Percentiles rank a stretch among this genome's conserved stretches.
Evolutionary conservation across 257 asterid species (phyloP).

Genomic region (Parsonsia alboflavescens): DNA sequence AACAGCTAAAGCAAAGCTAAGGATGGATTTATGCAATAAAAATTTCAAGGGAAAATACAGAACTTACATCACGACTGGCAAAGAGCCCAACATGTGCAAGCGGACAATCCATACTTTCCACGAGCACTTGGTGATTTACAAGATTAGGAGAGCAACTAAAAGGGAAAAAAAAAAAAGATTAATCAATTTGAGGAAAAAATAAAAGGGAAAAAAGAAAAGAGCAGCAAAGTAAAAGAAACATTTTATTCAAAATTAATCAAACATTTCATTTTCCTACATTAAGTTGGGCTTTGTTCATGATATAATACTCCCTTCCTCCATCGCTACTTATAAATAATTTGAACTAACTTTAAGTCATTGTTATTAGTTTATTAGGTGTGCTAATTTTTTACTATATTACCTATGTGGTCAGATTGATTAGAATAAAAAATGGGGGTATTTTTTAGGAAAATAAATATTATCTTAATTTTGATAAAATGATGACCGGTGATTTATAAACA

Average conservation of each 20-base stretch:
- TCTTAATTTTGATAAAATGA: no score
- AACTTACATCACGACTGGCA: constrained; percentile 85
- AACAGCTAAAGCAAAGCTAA: not conserved
- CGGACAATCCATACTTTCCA: constrained; percentile 92
- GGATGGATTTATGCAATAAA: not conserved
- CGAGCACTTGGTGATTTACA: constrained; percentile 87
- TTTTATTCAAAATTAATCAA: not conserved
- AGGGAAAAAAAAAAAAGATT: constrained; percentile 16
- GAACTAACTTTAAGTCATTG: no score
- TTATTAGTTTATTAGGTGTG: no score
- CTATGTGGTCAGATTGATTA: no score
- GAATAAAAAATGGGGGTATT: no score
- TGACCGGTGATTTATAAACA: no score
- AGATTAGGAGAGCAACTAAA: constrained; percentile 90
- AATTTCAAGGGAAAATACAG: not conserved
- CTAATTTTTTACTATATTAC: no score
- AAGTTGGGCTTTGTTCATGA: not conserved
- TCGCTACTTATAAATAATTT: no score
- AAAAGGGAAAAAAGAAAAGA: not conserved
- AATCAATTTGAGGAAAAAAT: constrained; percentile 13
- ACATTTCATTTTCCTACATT: not conserved
- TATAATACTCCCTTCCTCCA: no score
- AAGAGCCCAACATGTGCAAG: constrained; percentile 84
- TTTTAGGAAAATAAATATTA: no score
- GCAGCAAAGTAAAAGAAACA: not conserved